These are phyloP conservation scores for Candida montana DNA, from an alignment of 805 yeast genomes.

Conservation along the genomic window DNA sequence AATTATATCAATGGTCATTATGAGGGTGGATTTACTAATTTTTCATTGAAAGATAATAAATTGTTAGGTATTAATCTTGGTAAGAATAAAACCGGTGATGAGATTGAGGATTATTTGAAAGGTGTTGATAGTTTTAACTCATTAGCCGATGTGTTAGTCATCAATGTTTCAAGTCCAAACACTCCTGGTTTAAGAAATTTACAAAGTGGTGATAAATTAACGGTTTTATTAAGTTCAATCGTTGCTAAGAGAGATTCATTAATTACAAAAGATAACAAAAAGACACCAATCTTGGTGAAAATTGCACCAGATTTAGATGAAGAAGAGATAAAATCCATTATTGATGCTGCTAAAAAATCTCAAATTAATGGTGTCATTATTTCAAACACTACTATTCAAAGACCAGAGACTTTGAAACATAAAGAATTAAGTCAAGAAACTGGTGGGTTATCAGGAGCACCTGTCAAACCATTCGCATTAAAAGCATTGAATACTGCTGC, in stretches of 20 bases:
- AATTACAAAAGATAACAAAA: conserved; percentile 34
- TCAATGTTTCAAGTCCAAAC: conserved; percentile 92
- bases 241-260: conserved; percentile 61
- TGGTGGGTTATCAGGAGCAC: conserved; percentile 93
- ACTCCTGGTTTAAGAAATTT: conserved; percentile 91
- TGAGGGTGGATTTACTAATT: conserved; percentile 23
- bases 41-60: conserved; percentile 57
- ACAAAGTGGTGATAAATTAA: conserved; percentile 71
- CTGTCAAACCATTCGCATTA: conserved; percentile 75
- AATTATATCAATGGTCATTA: conserved; percentile 26
- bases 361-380: conserved; percentile 87
- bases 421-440: conserved; percentile 45
- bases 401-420: conserved; percentile 63
- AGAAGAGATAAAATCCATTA: conserved; percentile 75
- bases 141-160: conserved; percentile 81
- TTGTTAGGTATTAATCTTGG: conserved; percentile 83
- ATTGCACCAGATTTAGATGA: conserved; percentile 91
- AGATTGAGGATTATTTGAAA: conserved; percentile 73
- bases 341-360: conserved; percentile 69
- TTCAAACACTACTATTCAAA: conserved; percentile 85
- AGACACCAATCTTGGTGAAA: conserved; percentile 83
- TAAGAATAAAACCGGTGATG: conserved; percentile 89
- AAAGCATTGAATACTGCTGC: conserved; percentile 67
- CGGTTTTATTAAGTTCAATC: conserved; percentile 60
- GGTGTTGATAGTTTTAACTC: conserved; percentile 83